Conservation (phyloP, 2,329 filamentous ascomycete genomes). For the Penicillium verrucosum region DNA sequence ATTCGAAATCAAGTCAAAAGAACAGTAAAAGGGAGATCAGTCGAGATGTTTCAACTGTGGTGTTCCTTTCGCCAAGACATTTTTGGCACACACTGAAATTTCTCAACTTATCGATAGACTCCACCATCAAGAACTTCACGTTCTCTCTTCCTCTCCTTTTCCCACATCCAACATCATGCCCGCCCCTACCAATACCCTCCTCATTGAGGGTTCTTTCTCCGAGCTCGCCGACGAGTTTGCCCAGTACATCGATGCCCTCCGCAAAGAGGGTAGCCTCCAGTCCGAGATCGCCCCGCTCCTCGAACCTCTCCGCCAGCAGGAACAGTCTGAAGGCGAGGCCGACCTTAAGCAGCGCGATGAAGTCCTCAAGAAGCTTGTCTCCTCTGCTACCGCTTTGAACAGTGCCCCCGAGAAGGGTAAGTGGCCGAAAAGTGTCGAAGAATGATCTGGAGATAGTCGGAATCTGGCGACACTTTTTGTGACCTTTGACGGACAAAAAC, state of each 20-base stretch:
- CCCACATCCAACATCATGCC: conserved; percentile 48
- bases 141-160: conserved; percentile 18
- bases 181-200: conserved; percentile 59
- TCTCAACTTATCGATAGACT: conserved; percentile 39
- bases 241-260: conserved; percentile 82
- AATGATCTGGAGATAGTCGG: conserved; percentile 14
- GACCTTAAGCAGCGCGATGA: conserved; percentile 67
- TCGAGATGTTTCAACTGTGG: conserved; percentile 8
- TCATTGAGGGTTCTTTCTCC: conserved; percentile 88
- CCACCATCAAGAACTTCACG: conserved; percentile 33
- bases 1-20: neutral
- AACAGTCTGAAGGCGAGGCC: conserved; percentile 54
- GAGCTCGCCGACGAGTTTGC: conserved; percentile 94
- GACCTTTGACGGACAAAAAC: conserved; percentile 9
- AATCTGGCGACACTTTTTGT: conserved; percentile 6
- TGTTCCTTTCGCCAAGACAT: conserved; percentile 37
- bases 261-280: conserved; percentile 60
- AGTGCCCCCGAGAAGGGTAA: conserved; percentile 80
- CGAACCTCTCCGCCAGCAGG: conserved; percentile 52
- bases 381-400: conserved; percentile 73
- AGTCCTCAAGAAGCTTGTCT: conserved; percentile 82
- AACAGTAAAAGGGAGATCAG: neutral
- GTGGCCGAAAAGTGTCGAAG: conserved; percentile 13
- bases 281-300: conserved; percentile 69
- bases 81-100: conserved; percentile 44